Percentiles rank a stretch among this genome's conserved stretches.
Evolutionary conservation across 306 rosid genomes (phyloP).

Genomic region (Cyclanthera cordifolia): DNA sequence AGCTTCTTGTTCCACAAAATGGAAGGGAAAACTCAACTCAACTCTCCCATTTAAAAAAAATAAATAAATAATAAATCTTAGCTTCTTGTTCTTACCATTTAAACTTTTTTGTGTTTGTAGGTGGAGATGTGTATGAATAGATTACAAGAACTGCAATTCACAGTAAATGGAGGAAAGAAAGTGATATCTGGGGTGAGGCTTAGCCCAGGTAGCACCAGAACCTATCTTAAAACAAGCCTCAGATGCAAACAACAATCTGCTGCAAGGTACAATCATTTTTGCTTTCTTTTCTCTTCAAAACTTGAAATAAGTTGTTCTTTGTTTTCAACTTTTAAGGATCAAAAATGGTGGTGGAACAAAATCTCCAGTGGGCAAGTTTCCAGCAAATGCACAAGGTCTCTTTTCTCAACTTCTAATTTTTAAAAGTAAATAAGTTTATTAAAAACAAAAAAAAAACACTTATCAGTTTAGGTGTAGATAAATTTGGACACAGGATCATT

Average conservation of each 20-base stretch:
- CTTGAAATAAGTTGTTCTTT: slow-evolving; percentile 17
- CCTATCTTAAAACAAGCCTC: slow-evolving; percentile 73
- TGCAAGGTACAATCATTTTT: slow-evolving; percentile 31
- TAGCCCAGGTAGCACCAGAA: slow-evolving; percentile 87
- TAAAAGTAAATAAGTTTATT: too few species aligned
- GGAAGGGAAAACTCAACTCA: background rate
- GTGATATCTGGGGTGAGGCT: slow-evolving; percentile 72
- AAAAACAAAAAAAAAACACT: too few species aligned
- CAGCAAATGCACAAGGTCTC: slow-evolving; percentile 45
- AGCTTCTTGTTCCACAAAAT: background rate
- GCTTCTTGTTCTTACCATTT: background rate
- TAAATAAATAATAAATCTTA: background rate
- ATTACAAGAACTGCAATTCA: slow-evolving; percentile 80
- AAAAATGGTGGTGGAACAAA: slow-evolving; percentile 36
- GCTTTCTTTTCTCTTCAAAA: slow-evolving; percentile 14
- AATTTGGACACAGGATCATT: too few species aligned
- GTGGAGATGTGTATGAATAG: slow-evolving; percentile 86
- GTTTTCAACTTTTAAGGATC: slow-evolving; percentile 30
- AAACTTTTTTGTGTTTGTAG: slow-evolving; percentile 11
- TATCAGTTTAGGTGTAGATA: too few species aligned
- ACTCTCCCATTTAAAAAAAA: background rate
- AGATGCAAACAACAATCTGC: slow-evolving; percentile 93
- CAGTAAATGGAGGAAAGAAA: slow-evolving; percentile 66
- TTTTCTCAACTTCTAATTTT: background rate
- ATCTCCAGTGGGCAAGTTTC: slow-evolving; percentile 77